Evolutionary conservation across 805 yeast species (phyloP), one percentile per base, ranked within the genome.

Genomic region (Wickerhamomyces tratensis): DNA sequence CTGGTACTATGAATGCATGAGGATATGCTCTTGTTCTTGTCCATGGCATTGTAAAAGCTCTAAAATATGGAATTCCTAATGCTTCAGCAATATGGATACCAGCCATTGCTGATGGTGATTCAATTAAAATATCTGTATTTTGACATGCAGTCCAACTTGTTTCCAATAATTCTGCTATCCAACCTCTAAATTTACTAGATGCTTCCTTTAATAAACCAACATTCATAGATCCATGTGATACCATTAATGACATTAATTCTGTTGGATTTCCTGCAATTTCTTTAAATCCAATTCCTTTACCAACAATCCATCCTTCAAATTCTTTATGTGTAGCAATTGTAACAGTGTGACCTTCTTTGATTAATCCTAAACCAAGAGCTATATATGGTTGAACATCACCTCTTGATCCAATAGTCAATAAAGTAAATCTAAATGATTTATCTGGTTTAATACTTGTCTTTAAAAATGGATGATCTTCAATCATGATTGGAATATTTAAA

Each of bases 41-140:
- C 98, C 98, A 91, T 0, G 98, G 98, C 98, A 91, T 91, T 0
- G 98, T 91, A 58, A 91, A 91, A 0, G 97, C 97, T 53, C 97
- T 71, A 67, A 86, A 84, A 58, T 91, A 91, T 0, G 98, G 95
- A 43, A 91, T 83, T 20, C 79, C 76, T 44, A 91, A 62, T 1
- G 94, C 95, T 59, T 91, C 98, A 4, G 98, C 96, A 44, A 91
- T 85, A 54, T 91, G 98, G 39, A 89, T 76, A 9, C 98, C 98
- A 13, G 84, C 89, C 89, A 91, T 88, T 0, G 96, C 91, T 2
- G 95, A 83, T 0, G 98, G 98, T n/a, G 95, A 84, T 58, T 91
- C 98, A 44, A 91, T 86, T 46, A 91, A 67, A 15, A 91, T 73
- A 55, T 91, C 97, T 2, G 86, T 68, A 15, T 61, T 71, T 58